Evolutionary conservation across 495 filamentous ascomycete genomes (phyloP), one percentile per base, ranked within the genome.

Genomic region (Monascus purpureus): DNA sequence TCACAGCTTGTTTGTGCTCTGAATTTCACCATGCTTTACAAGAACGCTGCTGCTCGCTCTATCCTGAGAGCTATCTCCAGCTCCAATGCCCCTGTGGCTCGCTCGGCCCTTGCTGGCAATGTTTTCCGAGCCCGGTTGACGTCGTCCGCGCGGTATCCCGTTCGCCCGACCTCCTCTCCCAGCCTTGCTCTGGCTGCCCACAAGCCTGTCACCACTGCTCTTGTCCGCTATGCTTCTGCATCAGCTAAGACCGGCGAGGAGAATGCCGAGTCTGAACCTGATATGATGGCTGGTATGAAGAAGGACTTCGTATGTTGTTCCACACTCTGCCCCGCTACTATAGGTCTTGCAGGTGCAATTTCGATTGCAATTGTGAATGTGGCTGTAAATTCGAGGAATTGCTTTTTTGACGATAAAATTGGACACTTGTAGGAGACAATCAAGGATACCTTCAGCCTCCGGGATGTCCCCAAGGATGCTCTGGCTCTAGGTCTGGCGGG

Each of bases 401-500:
- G 20, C 4, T 9, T 22, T 22, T 22, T 22, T 4, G 20, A 22
- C n/a, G n/a, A n/a, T n/a, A n/a, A n/a, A n/a, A n/a, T n/a, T n/a
- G n/a, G n/a, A 22, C 20, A 5, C 9, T 9, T 41, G 28, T 16
- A 95, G 87, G 61, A 73, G 63, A 75, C 71, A 1, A 74, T 96
- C 57, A 78, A 78, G 46, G 82, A 90, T n/a, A 90, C 87, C 8
- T 93, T 97, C 57, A 72, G 70, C 29, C 60, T 97, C 16, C 45
- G 58, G 16, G 66, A 63, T 2, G 88, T 96, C 14, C 90, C 90
- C 19, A 72, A 65, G 50, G 78, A 94, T 48, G 73, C 86, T 25
- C 75, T 83, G 35, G 66, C 65, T 45, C 68, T 97, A 38, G 92
- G 90, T 29, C 68, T 92, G 45, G 84, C 85, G 8, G 90, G 90